These are phyloP conservation scores for Hyaloscypha finlandica DNA, from an alignment of 495 filamentous ascomycete genomes.

Conservation along the genomic window DNA sequence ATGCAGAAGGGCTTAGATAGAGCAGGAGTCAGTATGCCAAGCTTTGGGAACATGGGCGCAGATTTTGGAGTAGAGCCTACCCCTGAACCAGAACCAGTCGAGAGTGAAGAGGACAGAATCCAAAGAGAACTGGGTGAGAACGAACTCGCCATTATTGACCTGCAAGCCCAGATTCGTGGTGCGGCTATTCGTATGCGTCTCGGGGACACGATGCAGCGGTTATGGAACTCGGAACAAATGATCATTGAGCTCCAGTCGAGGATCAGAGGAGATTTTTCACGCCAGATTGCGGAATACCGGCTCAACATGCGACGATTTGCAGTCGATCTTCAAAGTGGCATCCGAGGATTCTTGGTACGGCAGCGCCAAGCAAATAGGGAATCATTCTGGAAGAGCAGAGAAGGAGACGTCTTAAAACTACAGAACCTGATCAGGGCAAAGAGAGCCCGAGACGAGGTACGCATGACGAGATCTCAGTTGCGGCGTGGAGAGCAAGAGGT, in stretches of 20 bases:
- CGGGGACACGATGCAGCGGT: constrained; percentile 77
- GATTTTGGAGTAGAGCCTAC: constrained; percentile 81
- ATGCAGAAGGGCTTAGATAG: constrained; percentile 97
- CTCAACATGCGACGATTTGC: constrained; percentile 79
- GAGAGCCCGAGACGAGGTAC: constrained; percentile 70
- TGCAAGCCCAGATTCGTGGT: constrained; percentile 87
- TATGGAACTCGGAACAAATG: constrained; percentile 87
- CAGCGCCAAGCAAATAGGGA: constrained; percentile 60
- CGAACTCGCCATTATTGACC: constrained; percentile 67
- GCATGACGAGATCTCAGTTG: constrained; percentile 62
- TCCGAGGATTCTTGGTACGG: constrained; percentile 78
- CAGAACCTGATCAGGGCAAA: constrained; percentile 81
- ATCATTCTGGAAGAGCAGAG: constrained; percentile 68
- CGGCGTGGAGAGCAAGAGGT: constrained; percentile 51
- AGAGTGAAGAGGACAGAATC: constrained; percentile 88
- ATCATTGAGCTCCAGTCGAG: constrained; percentile 81
- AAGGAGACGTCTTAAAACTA: constrained; percentile 71
- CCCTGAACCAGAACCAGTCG: constrained; percentile 69
- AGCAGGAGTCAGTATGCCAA: constrained; percentile 92
- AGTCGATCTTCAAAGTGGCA: constrained; percentile 72
- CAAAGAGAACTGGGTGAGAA: constrained; percentile 80
- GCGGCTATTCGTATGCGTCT: constrained; percentile 75
- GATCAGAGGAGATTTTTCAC: constrained; percentile 68
- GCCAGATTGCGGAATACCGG: constrained; percentile 77
- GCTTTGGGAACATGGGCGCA: constrained; percentile 94